Base-by-base conservation (phyloP, 2,329 filamentous ascomycete genomes). In the Dothideomycetes sp. region DNA sequence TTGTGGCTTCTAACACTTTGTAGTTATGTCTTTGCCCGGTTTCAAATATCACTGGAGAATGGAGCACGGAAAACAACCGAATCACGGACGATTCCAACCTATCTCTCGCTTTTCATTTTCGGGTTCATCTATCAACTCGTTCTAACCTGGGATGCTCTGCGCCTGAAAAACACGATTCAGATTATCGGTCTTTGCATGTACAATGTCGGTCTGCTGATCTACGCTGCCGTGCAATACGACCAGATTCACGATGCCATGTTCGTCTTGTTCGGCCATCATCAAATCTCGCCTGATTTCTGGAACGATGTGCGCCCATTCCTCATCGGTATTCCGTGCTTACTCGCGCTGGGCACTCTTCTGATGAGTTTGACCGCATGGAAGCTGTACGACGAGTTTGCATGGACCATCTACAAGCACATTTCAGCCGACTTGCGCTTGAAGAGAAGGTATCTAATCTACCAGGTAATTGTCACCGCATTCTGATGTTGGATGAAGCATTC, bases 341-440 rank as follows among this genome's bases (percentile, higher is more conserved):
- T 96, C 49, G 86, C 77, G 1, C 63, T 93, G 20, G 76, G 76
- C 20, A 89, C 84, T 3, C 49, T 88, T 5, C 56, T 78, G 39
- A 80, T 96, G 71, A 71, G 71, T 11, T 82, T 86, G 47, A 69
- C 88, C 37, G 80, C 89, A 2, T 96, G 87, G 84, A 95, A 94
- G 67, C 73, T 98, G 22, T 96, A 98, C 60, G 87, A 94, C 57
- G 89, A 95, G 62, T 98, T 98, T 63, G 89, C 91, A 9, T 98
- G 91, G 91, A 91, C 91, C 44, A 98, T 98, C 56, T 87, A 98
- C 65, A 98, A 98, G 71, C 88, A 94, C 63, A 98, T 98, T 59
- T 94, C 88, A 57, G 91, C 91, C 37, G 91, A 98, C 68, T 76
- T 95, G 58, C 80, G 87, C 54, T 86, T 98, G 82, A 96, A 95